Conservation (phyloP, 2,329 filamentous ascomycete species). For the Sporothrix sp. region DNA sequence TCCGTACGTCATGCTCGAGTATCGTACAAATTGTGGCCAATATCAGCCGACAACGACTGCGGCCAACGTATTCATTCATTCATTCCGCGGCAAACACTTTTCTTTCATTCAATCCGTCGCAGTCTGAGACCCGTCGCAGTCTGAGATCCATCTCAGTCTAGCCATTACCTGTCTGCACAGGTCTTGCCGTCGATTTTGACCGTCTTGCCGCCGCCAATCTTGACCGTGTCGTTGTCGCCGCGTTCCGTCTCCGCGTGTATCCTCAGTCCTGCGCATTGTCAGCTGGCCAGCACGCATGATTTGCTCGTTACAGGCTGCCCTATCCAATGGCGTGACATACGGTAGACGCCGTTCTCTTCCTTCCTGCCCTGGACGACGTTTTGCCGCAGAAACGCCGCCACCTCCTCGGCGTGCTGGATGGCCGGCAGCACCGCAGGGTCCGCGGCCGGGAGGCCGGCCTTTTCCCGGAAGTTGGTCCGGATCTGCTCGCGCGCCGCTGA, state of each 20-base stretch:
- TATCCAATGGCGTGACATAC: no score
- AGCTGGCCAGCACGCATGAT: no score
- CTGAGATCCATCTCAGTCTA: no score
- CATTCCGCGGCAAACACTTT: no score
- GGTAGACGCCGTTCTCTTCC: conserved; percentile 42
- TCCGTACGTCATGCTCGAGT: not conserved
- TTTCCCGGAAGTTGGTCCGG: conserved; percentile 61
- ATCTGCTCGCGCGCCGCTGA: conserved; percentile 62
- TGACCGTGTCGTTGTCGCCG: conserved; percentile 87
- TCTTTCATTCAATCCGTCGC: no score
- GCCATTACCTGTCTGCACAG: conserved; percentile 22
- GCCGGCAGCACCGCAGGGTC: conserved; percentile 52
- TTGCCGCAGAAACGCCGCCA: conserved; percentile 66
- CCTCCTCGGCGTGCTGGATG: conserved; percentile 70
- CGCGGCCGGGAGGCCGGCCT: conserved; percentile 47
- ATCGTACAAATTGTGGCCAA: conserved; percentile 6
- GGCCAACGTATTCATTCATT: no score
- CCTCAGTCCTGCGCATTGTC: conserved; percentile 51
- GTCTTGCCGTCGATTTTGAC: conserved; percentile 26
- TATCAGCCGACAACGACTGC: no score
- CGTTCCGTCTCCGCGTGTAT: conserved; percentile 89
- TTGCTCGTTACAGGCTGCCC: no score
- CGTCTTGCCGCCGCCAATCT: conserved; percentile 39
- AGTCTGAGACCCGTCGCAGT: no score
- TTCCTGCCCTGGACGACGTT: conserved; percentile 79